phyloP scores from a whole-genome alignment of 176 grass and related monocot genomes.

The Elaeis guineensis region DNA sequence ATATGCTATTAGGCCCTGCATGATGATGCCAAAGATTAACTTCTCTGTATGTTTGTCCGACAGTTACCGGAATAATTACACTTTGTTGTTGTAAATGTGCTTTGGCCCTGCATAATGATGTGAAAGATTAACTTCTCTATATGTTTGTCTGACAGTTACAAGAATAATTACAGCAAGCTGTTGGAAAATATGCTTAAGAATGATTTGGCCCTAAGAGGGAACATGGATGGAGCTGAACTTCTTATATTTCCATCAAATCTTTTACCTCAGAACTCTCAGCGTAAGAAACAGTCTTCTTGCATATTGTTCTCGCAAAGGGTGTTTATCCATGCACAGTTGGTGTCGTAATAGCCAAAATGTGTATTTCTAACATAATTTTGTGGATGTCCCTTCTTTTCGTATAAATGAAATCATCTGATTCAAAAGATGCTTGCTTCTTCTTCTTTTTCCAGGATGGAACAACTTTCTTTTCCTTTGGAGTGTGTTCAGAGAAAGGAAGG shows the following conservation, averaged over 20 bases:
- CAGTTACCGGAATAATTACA: constrained; percentile 84
- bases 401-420: no score
- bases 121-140: no score
- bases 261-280: constrained; percentile 67
- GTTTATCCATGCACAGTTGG: no score
- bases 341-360: no score
- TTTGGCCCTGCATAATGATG: no score
- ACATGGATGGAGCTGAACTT: constrained; percentile 61
- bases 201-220: constrained; percentile 67
- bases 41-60: constrained; percentile 3
- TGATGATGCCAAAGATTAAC: no score
- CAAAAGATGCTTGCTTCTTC: neutral
- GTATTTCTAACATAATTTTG: no score
- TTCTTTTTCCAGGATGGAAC: constrained; percentile 70
- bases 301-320: no score
- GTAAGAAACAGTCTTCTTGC: constrained; percentile 33
- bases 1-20: no score
- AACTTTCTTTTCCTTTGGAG: constrained; percentile 92
- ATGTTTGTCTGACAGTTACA: constrained; percentile 49
- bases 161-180: constrained; percentile 76
- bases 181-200: constrained; percentile 81
- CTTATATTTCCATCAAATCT: constrained; percentile 88
- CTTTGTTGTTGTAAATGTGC: no score
- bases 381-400: no score
- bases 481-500: constrained; percentile 52